phyloP scores from a whole-genome alignment of 2,329 filamentous ascomycete genomes.

The Clarireedia hainanense region DNA sequence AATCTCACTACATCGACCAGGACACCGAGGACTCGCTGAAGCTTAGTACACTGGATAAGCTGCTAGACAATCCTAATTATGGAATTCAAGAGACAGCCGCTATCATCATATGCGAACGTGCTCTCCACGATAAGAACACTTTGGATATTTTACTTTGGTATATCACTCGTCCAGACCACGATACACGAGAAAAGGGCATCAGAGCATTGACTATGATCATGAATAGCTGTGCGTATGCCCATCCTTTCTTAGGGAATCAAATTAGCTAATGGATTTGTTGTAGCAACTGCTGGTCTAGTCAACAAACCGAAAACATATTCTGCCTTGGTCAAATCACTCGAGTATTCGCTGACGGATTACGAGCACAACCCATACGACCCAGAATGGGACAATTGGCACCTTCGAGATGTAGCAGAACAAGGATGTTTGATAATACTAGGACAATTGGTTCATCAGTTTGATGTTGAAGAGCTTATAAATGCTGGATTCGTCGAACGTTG shows the following conservation, averaged over 20 bases:
- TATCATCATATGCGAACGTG: conserved; percentile 48
- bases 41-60: conserved; percentile 56
- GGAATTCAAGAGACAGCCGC: conserved; percentile 62
- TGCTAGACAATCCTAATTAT: conserved; percentile 63
- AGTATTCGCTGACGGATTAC: conserved; percentile 44
- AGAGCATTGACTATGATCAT: conserved; percentile 49
- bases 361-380: conserved; percentile 45
- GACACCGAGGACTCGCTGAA: conserved; percentile 67
- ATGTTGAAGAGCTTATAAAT: conserved; percentile 47
- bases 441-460: conserved; percentile 46
- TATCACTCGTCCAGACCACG: conserved; percentile 51
- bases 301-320: conserved; percentile 28
- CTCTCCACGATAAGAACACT: conserved; percentile 49
- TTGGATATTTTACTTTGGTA: conserved; percentile 47
- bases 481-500: conserved; percentile 63
- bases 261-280: conserved; percentile 4
- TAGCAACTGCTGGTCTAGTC: conserved; percentile 19
- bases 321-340: conserved; percentile 53
- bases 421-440: conserved; percentile 46
- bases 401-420: conserved; percentile 54
- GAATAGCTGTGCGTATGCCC: conserved; percentile 34
- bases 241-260: background rate
- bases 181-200: conserved; percentile 49
- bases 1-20: conserved; percentile 66
- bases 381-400: conserved; percentile 54